Evolutionary conservation across 768 basidiomycete genomes (phyloP).

Genomic region (Lactifluus hygrophoroides): DNA sequence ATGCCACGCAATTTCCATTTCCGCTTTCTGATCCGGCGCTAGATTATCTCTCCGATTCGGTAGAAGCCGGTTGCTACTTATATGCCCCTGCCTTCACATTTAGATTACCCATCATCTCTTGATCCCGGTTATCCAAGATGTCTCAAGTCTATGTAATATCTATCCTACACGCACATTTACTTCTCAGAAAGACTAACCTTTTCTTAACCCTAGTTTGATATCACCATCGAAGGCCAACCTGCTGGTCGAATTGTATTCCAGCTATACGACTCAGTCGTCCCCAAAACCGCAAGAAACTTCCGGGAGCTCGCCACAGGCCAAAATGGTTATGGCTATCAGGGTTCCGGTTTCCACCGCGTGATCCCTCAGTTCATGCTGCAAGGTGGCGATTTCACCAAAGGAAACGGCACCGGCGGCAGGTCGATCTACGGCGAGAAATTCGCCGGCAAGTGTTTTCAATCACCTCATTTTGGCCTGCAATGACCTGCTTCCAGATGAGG

Average conservation of each 20-base stretch:
- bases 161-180: not conserved
- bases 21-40: not conserved
- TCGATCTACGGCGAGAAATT: constrained; percentile 71
- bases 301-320: constrained; percentile 77
- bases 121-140: constrained; percentile 23
- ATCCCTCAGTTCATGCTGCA: constrained; percentile 86
- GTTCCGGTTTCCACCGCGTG: constrained; percentile 71
- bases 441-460: constrained; percentile 36
- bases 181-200: not conserved
- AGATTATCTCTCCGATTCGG: constrained; percentile 17
- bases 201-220: constrained; percentile 49
- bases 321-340: constrained; percentile 66
- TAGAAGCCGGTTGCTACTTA: constrained; percentile 15
- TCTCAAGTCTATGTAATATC: constrained; percentile 35
- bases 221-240: constrained; percentile 35
- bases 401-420: constrained; percentile 67
- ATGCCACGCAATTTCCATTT: no score
- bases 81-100: constrained; percentile 14
- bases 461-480: not conserved
- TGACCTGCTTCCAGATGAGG: constrained; percentile 53
- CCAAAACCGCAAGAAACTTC: constrained; percentile 75
- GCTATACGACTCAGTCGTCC: constrained; percentile 74
- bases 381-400: constrained; percentile 75
- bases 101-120: constrained; percentile 7
- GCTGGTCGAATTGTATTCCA: constrained; percentile 69